Evolutionary conservation across 2,329 filamentous ascomycete species (phyloP).

Genomic region (Fusarium sp.): DNA sequence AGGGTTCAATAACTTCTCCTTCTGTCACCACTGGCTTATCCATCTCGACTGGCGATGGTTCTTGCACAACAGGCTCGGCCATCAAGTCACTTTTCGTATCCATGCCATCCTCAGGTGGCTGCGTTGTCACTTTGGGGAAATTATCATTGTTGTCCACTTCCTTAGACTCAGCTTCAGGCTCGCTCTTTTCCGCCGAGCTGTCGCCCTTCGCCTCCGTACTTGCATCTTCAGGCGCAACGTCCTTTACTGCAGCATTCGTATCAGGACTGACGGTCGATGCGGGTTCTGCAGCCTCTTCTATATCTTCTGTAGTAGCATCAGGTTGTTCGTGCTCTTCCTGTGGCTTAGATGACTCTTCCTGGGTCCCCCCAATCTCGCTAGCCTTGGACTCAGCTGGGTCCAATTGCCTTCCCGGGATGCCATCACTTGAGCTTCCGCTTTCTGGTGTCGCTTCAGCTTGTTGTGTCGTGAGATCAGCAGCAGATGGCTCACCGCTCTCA

Average conservation of each 20-base stretch:
- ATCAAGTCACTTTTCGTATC: background rate
- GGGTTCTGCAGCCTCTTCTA: background rate
- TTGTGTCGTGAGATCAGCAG: background rate
- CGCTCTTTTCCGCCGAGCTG: background rate
- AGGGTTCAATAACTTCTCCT: background rate
- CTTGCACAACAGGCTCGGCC: background rate
- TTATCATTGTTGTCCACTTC: background rate
- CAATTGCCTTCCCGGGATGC: background rate
- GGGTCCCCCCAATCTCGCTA: background rate
- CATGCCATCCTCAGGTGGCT: background rate
- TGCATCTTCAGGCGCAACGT: background rate
- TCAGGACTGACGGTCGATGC: background rate
- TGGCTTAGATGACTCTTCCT: conserved; percentile 2
- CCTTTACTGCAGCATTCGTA: background rate
- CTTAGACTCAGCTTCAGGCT: background rate
- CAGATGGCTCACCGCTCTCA: background rate
- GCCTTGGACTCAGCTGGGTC: background rate
- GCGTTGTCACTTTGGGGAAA: background rate
- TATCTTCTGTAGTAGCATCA: conserved; percentile 3
- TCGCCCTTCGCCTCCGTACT: background rate
- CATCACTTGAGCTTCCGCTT: background rate
- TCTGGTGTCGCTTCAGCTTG: background rate
- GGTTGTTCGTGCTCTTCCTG: background rate
- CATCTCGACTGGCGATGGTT: background rate
- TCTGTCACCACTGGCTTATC: background rate